Base-by-base conservation (phyloP, 352 stramenopile species). In the Chrysophaeum taylorii region DNA sequence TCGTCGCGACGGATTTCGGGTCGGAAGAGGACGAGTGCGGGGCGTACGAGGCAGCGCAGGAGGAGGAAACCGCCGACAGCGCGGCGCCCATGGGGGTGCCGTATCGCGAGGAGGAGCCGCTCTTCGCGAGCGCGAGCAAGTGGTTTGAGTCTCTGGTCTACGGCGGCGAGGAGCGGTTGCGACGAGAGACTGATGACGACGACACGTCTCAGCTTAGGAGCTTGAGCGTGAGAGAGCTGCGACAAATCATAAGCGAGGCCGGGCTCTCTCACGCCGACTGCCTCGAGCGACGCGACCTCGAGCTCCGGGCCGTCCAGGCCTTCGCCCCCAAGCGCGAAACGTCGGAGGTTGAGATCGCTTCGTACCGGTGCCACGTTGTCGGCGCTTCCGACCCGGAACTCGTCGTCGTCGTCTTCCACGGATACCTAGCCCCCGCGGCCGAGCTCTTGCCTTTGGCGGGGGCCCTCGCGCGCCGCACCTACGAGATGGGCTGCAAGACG, bases 391-490 rank as follows among this genome's bases (percentile, higher is more conserved):
- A 36, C 27, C 52, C 52, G 33, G 52, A 63, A 23, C 33, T 63
- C 25, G 52, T 63, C 25, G 52, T 63, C 52, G 52, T 63, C 27
- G 21, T 63, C 52, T 63, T 31, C 52, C 52, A 63, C 52, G 52
- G 52, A 5, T 63, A 63, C 52, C 7, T 16, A 7, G 52, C 52
- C 27, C 52, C 25, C 52, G 52, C 27, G 27, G 14, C 33, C 2
- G 52, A 63, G 33, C 33, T 63, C 33, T 25, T 39, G 25, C 27
- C 52, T 5, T 25, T 63, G 9, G 52, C 52, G 27, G 7, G 2
- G 52, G 12, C 39, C 27, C n/a, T 63, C 7, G 25, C 21, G 27
- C 9, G 2, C 27, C 52, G 52, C 7, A 7, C 39, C 27, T 23
- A 23, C 5, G 27, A 36, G 25, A 4, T 7, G 45, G 45, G 45